Evolutionary conservation across 805 yeast genomes (phyloP), one percentile per base, ranked within the genome.

Genomic region (Barnettozyma pratensis): DNA sequence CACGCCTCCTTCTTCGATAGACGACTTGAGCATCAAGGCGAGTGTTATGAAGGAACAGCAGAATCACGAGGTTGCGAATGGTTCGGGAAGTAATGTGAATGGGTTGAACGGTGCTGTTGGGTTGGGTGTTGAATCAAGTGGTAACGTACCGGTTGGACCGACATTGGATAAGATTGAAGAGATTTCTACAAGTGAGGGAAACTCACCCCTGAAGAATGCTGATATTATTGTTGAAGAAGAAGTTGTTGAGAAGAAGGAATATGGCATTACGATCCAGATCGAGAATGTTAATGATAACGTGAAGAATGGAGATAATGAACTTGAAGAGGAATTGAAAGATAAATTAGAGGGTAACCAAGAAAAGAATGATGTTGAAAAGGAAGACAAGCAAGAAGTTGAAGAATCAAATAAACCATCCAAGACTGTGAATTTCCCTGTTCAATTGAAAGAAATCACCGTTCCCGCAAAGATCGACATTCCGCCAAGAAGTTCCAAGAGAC

Each of bases 1-100:
- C 27, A 59, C 65, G 6, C 65, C 65, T 6, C 57, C 65, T 19
- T 60, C 64, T 1, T 60, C 64, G 7, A 54, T 60, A 27, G 65
- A 61, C 41, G 65, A 61, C 39, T 45, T 61, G 4, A 53, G 37
- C 1, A 37, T 54, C n/a, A 19, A 19, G 19, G 19, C 19, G 19
- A 19, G 3, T 19, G 19, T 19, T 19, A 19, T 19, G 19, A 19
- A 19, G 19, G 19, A 19, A 19, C 49, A 45, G 9, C 29, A 39
- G 11, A 19, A 43, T 34, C 5, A 29, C 25, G 26, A 42, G 27
- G 12, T 10, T 6, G 14, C 25, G n/a, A 30, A 29, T n/a, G 26
- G 25, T n/a, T 32, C 11, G 8, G 12, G 3, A 4, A 30, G 28
- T 28, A 19, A 26, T 7, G 27, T n/a, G 43, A 39, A 7, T 35